These are phyloP conservation scores for Macrotyloma uniflorum DNA, from an alignment of 306 rosid genomes.

Conservation along the genomic window DNA sequence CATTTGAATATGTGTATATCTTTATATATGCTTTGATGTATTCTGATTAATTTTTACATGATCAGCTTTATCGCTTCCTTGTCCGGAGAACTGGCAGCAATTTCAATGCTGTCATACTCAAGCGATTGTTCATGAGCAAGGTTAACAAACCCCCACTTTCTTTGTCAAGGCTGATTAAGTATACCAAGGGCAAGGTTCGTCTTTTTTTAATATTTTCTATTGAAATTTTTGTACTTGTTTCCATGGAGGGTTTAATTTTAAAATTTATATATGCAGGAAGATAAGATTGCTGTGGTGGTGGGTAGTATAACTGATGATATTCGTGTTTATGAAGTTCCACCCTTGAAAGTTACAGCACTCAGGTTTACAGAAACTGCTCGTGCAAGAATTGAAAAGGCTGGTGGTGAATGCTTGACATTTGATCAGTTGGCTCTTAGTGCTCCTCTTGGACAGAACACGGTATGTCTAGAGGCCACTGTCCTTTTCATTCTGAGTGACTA, in stretches of 20 bases:
- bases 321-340: conserved; percentile 72
- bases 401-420: conserved; percentile 85
- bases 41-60: conserved; percentile 23
- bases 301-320: conserved; percentile 76
- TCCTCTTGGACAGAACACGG: conserved; percentile 88
- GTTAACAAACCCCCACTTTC: conserved; percentile 86
- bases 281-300: conserved; percentile 71
- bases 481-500: too few relatives aligned
- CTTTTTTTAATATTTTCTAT: background rate
- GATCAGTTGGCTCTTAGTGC: conserved; percentile 84
- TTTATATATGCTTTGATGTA: background rate
- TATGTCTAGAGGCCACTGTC: conserved; percentile 28
- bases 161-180: conserved; percentile 70
- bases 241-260: conserved; percentile 11
- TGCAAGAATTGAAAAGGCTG: conserved; percentile 82
- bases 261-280: conserved; percentile 47
- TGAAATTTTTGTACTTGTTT: background rate
- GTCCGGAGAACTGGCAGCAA: conserved; percentile 85
- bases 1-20: background rate
- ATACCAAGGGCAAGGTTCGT: conserved; percentile 71
- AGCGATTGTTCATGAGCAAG: conserved; percentile 86
- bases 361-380: conserved; percentile 87
- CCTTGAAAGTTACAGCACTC: conserved; percentile 74
- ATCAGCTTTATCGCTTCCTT: conserved; percentile 86
- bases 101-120: conserved; percentile 75